phyloP scores from a whole-genome alignment of 495 filamentous ascomycete genomes.

The Recurvomyces mirabilis region DNA sequence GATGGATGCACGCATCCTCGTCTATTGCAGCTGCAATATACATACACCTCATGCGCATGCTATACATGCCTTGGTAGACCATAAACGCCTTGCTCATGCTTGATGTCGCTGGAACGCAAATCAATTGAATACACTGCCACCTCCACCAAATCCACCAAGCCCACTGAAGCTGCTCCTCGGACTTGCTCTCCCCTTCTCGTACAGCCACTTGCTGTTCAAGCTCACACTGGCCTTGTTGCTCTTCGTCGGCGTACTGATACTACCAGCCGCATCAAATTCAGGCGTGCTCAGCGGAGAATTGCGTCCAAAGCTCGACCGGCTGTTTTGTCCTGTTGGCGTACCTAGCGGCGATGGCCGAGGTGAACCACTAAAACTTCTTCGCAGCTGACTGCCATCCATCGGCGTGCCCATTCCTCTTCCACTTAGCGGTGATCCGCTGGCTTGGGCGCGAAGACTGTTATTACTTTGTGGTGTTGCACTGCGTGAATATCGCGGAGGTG shows the following conservation, averaged over 20 bases:
- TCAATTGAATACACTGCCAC: conserved; percentile 12
- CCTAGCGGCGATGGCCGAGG: conserved; percentile 29
- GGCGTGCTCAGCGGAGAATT: conserved; percentile 41
- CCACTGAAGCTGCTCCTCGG: conserved; percentile 26
- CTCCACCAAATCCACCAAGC: conserved; percentile 6
- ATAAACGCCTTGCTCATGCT: too few relatives aligned
- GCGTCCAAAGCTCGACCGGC: conserved; percentile 47
- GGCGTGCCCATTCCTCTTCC: conserved; percentile 17
- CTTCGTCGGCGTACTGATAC: conserved; percentile 47
- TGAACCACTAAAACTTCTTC: not conserved
- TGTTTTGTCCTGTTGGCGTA: conserved; percentile 10
- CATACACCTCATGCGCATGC: too few relatives aligned
- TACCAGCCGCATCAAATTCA: conserved; percentile 31
- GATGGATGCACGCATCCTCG: too few relatives aligned
- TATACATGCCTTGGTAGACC: too few relatives aligned
- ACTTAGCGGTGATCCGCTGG: conserved; percentile 43
- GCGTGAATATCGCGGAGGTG: conserved; percentile 76
- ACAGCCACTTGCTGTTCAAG: conserved; percentile 85
- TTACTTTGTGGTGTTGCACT: conserved; percentile 48
- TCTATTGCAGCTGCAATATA: too few relatives aligned
- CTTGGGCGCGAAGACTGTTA: conserved; percentile 38
- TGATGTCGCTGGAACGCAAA: too few relatives aligned
- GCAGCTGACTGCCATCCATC: not conserved
- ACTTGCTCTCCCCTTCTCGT: conserved; percentile 56
- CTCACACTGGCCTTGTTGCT: conserved; percentile 57